phyloP scores from a whole-genome alignment of 2,329 filamentous ascomycete genomes.

The Claviceps lovelessii region DNA sequence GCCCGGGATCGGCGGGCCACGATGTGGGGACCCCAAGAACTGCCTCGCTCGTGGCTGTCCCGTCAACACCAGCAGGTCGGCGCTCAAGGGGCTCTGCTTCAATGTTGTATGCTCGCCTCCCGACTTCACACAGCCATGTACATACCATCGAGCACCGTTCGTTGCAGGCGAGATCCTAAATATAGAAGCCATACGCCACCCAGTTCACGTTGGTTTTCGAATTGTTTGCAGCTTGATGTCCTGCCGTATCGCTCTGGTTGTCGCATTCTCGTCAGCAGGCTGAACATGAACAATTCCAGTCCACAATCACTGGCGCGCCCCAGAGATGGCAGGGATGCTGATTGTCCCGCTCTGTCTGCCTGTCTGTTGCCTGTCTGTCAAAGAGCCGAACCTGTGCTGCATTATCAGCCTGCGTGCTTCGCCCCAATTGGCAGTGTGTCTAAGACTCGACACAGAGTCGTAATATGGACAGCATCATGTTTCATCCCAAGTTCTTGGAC shows the following conservation, averaged over 20 bases:
- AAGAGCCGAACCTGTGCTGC: no score
- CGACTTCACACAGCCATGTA: slow-evolving; percentile 1
- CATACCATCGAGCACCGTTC: not conserved
- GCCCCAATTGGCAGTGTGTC: no score
- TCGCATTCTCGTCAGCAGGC: not conserved
- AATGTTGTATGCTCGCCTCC: not conserved
- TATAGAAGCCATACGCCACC: not conserved
- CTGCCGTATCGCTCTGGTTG: no score
- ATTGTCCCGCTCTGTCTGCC: not conserved
- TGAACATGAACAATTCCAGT: no score
- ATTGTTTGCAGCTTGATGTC: not conserved
- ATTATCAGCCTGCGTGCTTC: no score
- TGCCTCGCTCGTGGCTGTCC: not conserved
- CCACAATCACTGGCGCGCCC: no score
- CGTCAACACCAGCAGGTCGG: not conserved
- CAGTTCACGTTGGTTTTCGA: not conserved
- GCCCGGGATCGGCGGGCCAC: not conserved
- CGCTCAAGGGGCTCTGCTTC: not conserved
- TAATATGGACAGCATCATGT: not conserved
- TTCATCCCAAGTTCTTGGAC: not conserved
- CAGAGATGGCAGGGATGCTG: not conserved
- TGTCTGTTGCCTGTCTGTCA: not conserved
- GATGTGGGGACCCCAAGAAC: not conserved
- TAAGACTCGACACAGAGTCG: no score
- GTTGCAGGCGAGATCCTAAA: slow-evolving; percentile 2